Percentiles rank a stretch among this genome's conserved stretches.
These are phyloP conservation scores for Phragmites australis DNA, from an alignment of 176 grass and related monocot species.

Conservation along the genomic window DNA sequence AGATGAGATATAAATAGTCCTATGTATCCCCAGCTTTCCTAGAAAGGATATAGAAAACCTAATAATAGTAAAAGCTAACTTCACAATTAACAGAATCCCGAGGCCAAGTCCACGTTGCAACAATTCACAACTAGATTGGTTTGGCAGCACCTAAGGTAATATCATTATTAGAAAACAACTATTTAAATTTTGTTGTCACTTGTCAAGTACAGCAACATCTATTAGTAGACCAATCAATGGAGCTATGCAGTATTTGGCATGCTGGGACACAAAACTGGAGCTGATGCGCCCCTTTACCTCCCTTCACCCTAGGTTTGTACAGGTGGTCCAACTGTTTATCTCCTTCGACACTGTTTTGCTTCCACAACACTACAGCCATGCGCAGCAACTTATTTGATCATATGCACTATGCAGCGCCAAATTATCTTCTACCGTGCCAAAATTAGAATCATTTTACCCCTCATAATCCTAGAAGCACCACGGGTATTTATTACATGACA, in stretches of 20 bases:
- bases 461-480: neutral
- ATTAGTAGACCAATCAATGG: neutral
- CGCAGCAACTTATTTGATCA: neutral
- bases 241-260: neutral
- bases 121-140: neutral
- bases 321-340: neutral
- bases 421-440: neutral
- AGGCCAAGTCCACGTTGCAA: neutral
- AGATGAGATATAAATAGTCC: neutral
- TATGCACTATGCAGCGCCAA: neutral
- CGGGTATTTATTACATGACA: neutral
- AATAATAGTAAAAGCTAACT: neutral
- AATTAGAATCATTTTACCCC: neutral
- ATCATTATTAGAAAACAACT: neutral
- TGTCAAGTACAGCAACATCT: neutral
- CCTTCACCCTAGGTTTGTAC: neutral
- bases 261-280: neutral
- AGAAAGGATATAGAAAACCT: neutral
- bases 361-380: neutral
- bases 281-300: neutral
- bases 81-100: neutral
- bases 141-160: neutral
- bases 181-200: neutral
- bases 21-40: neutral
- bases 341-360: neutral